These are phyloP conservation scores for Rachicladosporium sp. DNA, from an alignment of 2,329 filamentous ascomycete species.

Conservation along the genomic window DNA sequence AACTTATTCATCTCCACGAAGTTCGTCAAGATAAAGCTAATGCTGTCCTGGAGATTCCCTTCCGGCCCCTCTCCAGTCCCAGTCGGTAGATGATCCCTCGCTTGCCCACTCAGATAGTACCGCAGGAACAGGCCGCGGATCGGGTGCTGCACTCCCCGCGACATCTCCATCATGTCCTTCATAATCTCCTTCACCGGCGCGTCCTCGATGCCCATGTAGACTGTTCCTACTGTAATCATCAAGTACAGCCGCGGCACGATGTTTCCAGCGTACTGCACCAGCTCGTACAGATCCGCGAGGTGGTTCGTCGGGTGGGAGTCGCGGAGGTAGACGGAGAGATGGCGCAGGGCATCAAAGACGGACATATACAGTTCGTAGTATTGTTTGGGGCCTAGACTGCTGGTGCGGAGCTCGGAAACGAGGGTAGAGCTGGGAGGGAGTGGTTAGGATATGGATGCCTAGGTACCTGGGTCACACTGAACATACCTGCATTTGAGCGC, in stretches of 20 bases:
- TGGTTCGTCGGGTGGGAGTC: conserved; percentile 97
- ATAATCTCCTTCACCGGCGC: conserved; percentile 98
- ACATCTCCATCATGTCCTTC: conserved; percentile 99
- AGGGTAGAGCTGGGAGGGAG: conserved; percentile 64
- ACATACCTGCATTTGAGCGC: conserved; percentile 96
- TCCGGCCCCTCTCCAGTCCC: conserved; percentile 81
- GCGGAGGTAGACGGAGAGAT: conserved; percentile 89
- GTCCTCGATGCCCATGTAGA: conserved; percentile 97
- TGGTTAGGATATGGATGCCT: no score
- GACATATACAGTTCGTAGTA: conserved; percentile 99
- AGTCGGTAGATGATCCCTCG: conserved; percentile 72
- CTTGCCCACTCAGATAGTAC: conserved; percentile 93
- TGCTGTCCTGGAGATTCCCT: conserved; percentile 91
- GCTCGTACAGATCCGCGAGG: conserved; percentile 92
- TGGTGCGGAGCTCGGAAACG: conserved; percentile 94
- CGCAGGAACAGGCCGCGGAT: conserved; percentile 88
- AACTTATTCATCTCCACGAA: conserved; percentile 99
- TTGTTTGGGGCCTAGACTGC: conserved; percentile 94
- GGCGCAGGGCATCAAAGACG: conserved; percentile 92
- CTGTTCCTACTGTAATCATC: conserved; percentile 98
- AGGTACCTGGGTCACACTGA: background rate
- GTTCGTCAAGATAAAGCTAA: conserved; percentile 95
- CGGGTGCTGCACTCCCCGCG: conserved; percentile 89
- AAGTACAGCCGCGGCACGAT: conserved; percentile 93
- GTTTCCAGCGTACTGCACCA: conserved; percentile 96